Conservation (phyloP, 179 eudicot species). For the Silene vulgaris region DNA sequence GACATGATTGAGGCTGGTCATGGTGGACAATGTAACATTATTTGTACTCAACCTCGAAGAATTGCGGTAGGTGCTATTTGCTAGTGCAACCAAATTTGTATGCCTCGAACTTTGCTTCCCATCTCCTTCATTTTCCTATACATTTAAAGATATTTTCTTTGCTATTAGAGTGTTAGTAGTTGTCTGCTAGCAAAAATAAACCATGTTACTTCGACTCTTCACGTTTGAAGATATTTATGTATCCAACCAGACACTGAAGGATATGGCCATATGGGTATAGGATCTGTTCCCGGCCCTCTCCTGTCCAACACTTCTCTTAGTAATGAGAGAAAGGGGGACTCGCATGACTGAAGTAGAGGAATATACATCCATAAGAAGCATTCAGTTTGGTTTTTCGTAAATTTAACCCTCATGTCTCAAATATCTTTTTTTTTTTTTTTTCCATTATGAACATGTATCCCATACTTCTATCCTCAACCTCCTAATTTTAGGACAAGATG, state of each 20-base stretch:
- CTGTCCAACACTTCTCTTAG: not conserved
- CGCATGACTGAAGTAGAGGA: not conserved
- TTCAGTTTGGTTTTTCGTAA: not conserved
- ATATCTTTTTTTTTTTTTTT: no score
- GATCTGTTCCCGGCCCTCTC: not conserved
- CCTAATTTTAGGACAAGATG: no score
- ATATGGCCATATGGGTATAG: not conserved
- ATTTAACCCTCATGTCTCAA: not conserved
- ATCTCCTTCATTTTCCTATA: not conserved
- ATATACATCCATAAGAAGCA: not conserved
- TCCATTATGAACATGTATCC: no score
- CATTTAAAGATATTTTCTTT: not conserved
- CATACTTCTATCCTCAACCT: no score
- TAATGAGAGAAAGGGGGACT: not conserved
- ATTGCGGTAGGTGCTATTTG: conserved; percentile 64
- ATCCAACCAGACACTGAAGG: not conserved
- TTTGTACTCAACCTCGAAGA: conserved; percentile 94
- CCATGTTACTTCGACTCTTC: not conserved
- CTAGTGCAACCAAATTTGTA: not conserved
- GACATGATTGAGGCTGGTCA: conserved; percentile 78
- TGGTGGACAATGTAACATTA: conserved; percentile 78
- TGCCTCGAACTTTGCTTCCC: not conserved
- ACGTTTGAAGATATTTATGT: not conserved
- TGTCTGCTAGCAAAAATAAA: not conserved
- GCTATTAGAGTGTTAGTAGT: conserved; percentile 2